Conservation (phyloP, 139 green algal genomes). For the Protoeuglena noctilucae region DNA sequence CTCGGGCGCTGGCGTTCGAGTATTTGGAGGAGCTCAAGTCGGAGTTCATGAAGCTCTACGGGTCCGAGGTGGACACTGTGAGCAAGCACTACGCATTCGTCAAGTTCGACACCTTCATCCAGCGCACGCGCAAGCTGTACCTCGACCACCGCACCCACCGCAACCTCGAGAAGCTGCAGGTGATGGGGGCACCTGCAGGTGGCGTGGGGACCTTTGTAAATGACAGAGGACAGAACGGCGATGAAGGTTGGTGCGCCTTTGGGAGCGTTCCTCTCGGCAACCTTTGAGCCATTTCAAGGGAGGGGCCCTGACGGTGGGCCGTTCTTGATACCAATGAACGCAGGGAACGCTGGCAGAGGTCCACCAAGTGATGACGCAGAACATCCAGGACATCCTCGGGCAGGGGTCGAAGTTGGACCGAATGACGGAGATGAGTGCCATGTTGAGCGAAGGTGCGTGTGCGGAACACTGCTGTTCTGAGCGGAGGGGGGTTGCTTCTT, state of each 20-base stretch:
- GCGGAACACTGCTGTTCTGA: slow-evolving; percentile 1
- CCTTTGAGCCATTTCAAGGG: not conserved
- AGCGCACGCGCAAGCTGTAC: slow-evolving; percentile 97
- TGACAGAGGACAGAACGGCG: no score
- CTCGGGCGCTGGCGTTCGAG: slow-evolving; percentile 95
- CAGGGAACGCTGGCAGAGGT: slow-evolving; percentile 42
- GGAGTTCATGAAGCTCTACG: slow-evolving; percentile 83
- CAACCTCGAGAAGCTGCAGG: slow-evolving; percentile 88
- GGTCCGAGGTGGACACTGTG: slow-evolving; percentile 66
- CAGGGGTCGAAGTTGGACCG: slow-evolving; percentile 87
- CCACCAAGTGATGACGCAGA: slow-evolving; percentile 94
- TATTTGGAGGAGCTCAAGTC: slow-evolving; percentile 92
- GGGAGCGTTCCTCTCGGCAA: not conserved
- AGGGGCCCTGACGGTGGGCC: no score
- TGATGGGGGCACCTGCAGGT: slow-evolving; percentile 68
- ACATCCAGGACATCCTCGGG: slow-evolving; percentile 94
- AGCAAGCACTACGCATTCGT: slow-evolving; percentile 95
- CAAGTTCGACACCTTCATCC: slow-evolving; percentile 99
- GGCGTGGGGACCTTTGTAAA: slow-evolving; percentile 28
- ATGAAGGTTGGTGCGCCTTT: no score
- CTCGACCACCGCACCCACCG: slow-evolving; percentile 88
- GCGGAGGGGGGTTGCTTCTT: not conserved
- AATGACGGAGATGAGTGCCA: no score
- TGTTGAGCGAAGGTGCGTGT: not conserved
- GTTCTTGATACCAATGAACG: no score